phyloP scores from a whole-genome alignment of 2,329 filamentous ascomycete species.

The Colletotrichum sublineola region DNA sequence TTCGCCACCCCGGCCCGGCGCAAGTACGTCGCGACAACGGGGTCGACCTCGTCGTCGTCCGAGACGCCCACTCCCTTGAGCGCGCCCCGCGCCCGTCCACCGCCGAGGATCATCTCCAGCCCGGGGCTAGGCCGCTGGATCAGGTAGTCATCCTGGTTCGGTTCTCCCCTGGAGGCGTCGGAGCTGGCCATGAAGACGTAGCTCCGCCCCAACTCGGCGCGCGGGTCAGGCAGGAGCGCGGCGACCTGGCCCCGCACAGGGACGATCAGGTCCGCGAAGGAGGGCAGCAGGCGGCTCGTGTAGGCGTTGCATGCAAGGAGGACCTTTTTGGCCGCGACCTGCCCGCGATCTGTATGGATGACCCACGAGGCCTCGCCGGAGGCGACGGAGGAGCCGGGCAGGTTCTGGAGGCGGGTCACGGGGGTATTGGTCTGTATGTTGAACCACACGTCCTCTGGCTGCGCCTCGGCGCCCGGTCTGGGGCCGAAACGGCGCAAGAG shows the following conservation, averaged over 20 bases:
- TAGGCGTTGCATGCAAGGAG: slow-evolving; percentile 89
- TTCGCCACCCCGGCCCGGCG: slow-evolving; percentile 57
- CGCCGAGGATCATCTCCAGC: slow-evolving; percentile 78
- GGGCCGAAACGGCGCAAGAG: slow-evolving; percentile 56
- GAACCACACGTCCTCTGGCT: slow-evolving; percentile 54
- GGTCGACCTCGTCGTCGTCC: slow-evolving; percentile 71
- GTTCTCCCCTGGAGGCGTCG: slow-evolving; percentile 39
- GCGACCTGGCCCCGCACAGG: slow-evolving; percentile 83
- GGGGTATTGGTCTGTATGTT: slow-evolving; percentile 84
- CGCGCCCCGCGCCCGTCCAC: slow-evolving; percentile 71
- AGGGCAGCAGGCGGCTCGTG: slow-evolving; percentile 80
- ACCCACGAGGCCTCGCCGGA: slow-evolving; percentile 61
- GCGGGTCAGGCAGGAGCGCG: slow-evolving; percentile 66
- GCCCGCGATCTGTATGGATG: slow-evolving; percentile 77
- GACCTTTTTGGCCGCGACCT: slow-evolving; percentile 71
- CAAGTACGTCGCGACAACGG: slow-evolving; percentile 68
- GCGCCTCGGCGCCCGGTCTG: slow-evolving; percentile 44
- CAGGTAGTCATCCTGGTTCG: slow-evolving; percentile 77
- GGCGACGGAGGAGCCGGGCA: slow-evolving; percentile 3
- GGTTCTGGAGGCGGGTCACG: slow-evolving; percentile 63
- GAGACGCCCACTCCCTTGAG: slow-evolving; percentile 69
- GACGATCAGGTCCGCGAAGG: slow-evolving; percentile 78
- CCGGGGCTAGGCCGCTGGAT: slow-evolving; percentile 73
- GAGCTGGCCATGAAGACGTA: slow-evolving; percentile 70
- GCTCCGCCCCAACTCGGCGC: slow-evolving; percentile 63